Evolutionary conservation across 2,329 filamentous ascomycete species (phyloP), one percentile per base, ranked within the genome.

Genomic region (Aureobasidium namibiae): DNA sequence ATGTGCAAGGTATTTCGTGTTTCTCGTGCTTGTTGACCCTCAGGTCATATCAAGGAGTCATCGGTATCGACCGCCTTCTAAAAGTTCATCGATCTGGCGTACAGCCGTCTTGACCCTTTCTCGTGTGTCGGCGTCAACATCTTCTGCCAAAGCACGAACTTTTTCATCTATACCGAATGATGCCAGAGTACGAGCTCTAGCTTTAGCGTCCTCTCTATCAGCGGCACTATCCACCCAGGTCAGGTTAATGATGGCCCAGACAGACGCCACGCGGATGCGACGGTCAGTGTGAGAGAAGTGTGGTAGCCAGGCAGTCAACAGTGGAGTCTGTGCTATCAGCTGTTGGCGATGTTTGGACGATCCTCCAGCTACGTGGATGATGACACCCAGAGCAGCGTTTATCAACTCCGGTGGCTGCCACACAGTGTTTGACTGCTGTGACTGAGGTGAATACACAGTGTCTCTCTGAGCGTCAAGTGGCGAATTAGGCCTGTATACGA

Each of bases 361-460:
- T 63, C 90, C 90, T 10, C 92, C 92, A 18, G 91, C 90, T 66
- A 97, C 84, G 74, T 97, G 91, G 14, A 94, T 87, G 50, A 97
- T 79, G 60, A 96, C 86, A 69, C 86, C 94, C 29, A 90, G 83
- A 11, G 92, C 87, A 2, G 89, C 82, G 66, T 83, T 82, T 54
- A 96, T 81, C 62, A 96, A 88, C 72, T 90, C 88, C 24, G 68
- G 64, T 61, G 72, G 62, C 63, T 71, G 72, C 63, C 73, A 74
- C 39, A 49, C 36, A 18, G 36, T 33, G 69, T 60, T 36, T 59
- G 63, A 33, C 63, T 82, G 80, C 61, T 83, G 78, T 10, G 56
- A 59, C 26, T 85, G 69, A 33, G 48, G 14, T 57, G 63, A 26
- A 61, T 62, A 57, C 11, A 42, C 45, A 36, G 31, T 39, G 23